Evolutionary conservation across 176 grass and related monocot species (phyloP).

Genomic region (Triticum urartu): DNA sequence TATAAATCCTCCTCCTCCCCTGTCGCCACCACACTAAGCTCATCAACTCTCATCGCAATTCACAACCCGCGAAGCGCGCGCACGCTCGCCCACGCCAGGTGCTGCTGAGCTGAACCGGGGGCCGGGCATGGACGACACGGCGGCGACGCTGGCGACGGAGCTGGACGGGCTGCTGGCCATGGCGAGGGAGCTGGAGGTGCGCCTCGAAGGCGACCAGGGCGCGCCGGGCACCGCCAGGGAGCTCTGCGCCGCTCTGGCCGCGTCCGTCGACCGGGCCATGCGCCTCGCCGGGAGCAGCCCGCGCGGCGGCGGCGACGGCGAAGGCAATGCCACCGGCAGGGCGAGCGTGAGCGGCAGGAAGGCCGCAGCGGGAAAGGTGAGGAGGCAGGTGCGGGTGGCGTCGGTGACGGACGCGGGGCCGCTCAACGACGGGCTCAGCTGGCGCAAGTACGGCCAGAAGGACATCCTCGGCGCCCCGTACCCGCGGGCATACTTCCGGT

Average conservation of each 20-base stretch:
- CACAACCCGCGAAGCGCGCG: background rate
- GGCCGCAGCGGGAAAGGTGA: slow-evolving; percentile 30
- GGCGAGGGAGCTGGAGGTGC: slow-evolving; percentile 53
- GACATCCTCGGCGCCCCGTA: slow-evolving; percentile 68
- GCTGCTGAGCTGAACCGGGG: background rate
- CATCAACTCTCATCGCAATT: background rate
- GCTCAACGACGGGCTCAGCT: slow-evolving; percentile 67
- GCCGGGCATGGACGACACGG: background rate
- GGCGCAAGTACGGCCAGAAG: slow-evolving; percentile 95
- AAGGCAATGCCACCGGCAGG: slow-evolving; percentile 15
- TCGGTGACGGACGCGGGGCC: slow-evolving; percentile 35
- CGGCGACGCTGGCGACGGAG: slow-evolving; percentile 48
- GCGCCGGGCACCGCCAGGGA: background rate
- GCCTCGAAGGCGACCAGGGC: slow-evolving; percentile 10
- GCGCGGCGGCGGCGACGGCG: background rate
- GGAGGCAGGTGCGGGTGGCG: slow-evolving; percentile 50
- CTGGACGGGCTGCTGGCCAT: slow-evolving; percentile 51
- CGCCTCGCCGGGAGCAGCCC: slow-evolving; percentile 23
- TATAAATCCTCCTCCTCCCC: slow-evolving; percentile 9
- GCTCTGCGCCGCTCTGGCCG: slow-evolving; percentile 45
- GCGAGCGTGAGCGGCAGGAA: slow-evolving; percentile 41
- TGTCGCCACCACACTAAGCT: background rate
- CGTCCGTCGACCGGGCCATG: slow-evolving; percentile 56
- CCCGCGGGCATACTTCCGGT: slow-evolving; percentile 91
- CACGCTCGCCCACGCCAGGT: background rate